phyloP scores from a whole-genome alignment of 257 asterid genomes.

The Solanum habrochaites region DNA sequence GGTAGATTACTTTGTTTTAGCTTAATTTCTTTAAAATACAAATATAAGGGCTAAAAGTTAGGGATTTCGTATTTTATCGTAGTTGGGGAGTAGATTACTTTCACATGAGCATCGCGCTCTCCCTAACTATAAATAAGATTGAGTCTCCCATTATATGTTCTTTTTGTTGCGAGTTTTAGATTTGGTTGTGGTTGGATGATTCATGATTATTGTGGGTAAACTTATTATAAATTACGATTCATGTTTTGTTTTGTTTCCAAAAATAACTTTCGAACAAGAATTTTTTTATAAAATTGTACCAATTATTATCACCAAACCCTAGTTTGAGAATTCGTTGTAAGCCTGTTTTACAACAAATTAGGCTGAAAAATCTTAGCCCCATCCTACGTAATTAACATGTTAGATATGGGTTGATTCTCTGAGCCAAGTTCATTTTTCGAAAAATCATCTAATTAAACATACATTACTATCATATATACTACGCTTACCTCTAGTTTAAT shows the following conservation, averaged over 20 bases:
- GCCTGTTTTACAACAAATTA: no score
- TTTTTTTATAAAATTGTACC: not conserved
- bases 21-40: no score
- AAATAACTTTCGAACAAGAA: not conserved
- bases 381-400: not conserved
- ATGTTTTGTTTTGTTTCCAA: not conserved
- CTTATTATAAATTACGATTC: not conserved
- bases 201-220: not conserved
- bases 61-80: not conserved
- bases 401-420: not conserved
- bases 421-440: not conserved
- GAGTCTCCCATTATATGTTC: not conserved
- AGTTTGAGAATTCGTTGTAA: not conserved
- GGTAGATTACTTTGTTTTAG: not conserved
- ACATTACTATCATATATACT: no score
- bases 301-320: not conserved
- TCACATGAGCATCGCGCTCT: no score
- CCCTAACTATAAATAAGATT: not conserved
- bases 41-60: not conserved
- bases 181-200: not conserved
- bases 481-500: no score
- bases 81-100: no score
- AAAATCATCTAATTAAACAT: no score
- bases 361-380: not conserved
- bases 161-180: not conserved